Conservation (phyloP, 2,329 filamentous ascomycete genomes). For the Nothopassalora personata region DNA sequence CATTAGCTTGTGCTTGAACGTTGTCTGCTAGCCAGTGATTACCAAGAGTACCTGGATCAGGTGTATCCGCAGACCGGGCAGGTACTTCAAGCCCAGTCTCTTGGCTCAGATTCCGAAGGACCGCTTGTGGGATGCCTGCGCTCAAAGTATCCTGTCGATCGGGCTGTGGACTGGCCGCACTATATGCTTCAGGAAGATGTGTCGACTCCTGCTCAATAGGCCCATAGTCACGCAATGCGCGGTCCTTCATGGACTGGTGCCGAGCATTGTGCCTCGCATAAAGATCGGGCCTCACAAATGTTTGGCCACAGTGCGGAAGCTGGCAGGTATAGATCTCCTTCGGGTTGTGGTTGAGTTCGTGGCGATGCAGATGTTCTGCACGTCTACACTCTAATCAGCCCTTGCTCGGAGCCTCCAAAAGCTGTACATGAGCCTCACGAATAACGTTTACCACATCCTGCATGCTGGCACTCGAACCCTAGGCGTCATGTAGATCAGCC, state of each 20-base stretch:
- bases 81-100: too few relatives aligned
- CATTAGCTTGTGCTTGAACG: conserved; percentile 14
- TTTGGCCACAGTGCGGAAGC: conserved; percentile 77
- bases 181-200: too few relatives aligned
- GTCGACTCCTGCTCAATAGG: neutral
- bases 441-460: conserved; percentile 89
- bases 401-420: neutral
- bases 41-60: neutral
- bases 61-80: neutral
- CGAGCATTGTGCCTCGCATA: conserved; percentile 58
- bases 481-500: conserved; percentile 66
- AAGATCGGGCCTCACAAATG: conserved; percentile 89
- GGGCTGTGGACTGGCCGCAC: too few relatives aligned
- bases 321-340: conserved; percentile 91
- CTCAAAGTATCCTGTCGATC: too few relatives aligned
- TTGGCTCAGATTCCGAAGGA: too few relatives aligned
- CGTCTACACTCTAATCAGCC: conserved; percentile 37
- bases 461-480: conserved; percentile 61
- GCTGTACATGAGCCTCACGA: conserved; percentile 42
- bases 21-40: neutral
- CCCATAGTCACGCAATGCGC: neutral
- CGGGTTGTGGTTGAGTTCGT: conserved; percentile 88
- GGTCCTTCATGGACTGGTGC: conserved; percentile 55
- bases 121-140: too few relatives aligned
- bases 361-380: conserved; percentile 88